Conservation (phyloP, 768 basidiomycete species). For the Hygrocybe punicea region DNA sequence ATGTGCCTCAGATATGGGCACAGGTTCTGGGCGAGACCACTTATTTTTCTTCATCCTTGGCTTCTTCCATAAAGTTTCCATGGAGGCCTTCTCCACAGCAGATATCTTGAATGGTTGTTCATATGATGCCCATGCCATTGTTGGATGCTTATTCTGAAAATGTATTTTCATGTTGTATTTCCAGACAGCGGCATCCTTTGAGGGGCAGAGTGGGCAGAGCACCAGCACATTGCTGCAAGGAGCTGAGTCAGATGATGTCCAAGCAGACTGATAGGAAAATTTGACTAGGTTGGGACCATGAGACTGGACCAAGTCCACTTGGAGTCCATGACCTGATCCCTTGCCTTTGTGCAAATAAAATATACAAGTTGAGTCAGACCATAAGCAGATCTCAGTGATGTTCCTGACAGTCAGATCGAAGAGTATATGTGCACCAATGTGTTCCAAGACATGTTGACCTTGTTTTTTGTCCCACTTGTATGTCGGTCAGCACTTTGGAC, state of each 20-base stretch:
- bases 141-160: neutral
- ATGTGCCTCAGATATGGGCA: too few species aligned
- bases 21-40: too few species aligned
- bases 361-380: slow-evolving; percentile 15
- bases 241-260: neutral
- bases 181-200: slow-evolving; percentile 6
- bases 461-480: neutral
- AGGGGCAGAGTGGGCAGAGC: too few species aligned
- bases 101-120: slow-evolving; percentile 13
- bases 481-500: slow-evolving; percentile 8
- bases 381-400: slow-evolving; percentile 19
- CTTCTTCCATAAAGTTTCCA: slow-evolving; percentile 19
- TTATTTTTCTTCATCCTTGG: too few species aligned
- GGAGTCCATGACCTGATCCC: slow-evolving; percentile 12
- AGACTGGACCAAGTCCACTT: slow-evolving; percentile 16
- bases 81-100: slow-evolving; percentile 13
- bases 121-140: slow-evolving; percentile 10
- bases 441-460: slow-evolving; percentile 22
- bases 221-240: too few species aligned
- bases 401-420: slow-evolving; percentile 14
- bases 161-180: neutral
- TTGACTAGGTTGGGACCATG: slow-evolving; percentile 16
- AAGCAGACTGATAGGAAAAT: slow-evolving; percentile 17
- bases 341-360: slow-evolving; percentile 23
- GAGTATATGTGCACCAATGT: slow-evolving; percentile 28